phyloP scores from a whole-genome alignment of 345 rosid species.

The Sisymbrium irio region DNA sequence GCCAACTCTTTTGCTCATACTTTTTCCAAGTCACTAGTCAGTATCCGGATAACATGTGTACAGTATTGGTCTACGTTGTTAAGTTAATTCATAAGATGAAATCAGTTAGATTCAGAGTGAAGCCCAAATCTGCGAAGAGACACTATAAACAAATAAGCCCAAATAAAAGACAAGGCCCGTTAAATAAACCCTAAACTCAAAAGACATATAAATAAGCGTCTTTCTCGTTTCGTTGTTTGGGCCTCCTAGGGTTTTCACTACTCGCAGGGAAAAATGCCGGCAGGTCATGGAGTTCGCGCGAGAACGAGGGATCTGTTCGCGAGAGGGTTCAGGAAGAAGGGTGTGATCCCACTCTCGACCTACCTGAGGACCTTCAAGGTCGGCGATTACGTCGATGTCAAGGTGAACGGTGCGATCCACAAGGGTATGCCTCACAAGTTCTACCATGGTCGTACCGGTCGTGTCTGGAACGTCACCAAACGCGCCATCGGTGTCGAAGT shows the following conservation, averaged over 20 bases:
- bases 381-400: slow-evolving; percentile 73
- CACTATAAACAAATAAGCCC: neutral
- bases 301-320: slow-evolving; percentile 74
- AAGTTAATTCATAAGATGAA: too few relatives aligned
- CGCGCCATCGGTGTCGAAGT: slow-evolving; percentile 83
- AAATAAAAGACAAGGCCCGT: neutral
- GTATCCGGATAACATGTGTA: too few relatives aligned
- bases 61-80: too few relatives aligned
- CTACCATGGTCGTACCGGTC: slow-evolving; percentile 88
- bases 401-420: slow-evolving; percentile 83
- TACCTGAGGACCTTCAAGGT: slow-evolving; percentile 71
- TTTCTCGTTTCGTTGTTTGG: neutral
- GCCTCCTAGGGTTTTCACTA: slow-evolving; percentile 2
- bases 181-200: slow-evolving; percentile 3
- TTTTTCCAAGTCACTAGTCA: too few relatives aligned
- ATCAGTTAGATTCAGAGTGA: neutral
- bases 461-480: slow-evolving; percentile 85
- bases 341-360: slow-evolving; percentile 64
- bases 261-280: slow-evolving; percentile 50
- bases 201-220: neutral
- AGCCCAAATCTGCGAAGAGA: neutral
- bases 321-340: slow-evolving; percentile 81
- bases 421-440: slow-evolving; percentile 96
- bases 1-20: too few relatives aligned
- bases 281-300: slow-evolving; percentile 66